Conservation (phyloP, 352 stramenopile genomes). For the Pythium dissotocum region DNA sequence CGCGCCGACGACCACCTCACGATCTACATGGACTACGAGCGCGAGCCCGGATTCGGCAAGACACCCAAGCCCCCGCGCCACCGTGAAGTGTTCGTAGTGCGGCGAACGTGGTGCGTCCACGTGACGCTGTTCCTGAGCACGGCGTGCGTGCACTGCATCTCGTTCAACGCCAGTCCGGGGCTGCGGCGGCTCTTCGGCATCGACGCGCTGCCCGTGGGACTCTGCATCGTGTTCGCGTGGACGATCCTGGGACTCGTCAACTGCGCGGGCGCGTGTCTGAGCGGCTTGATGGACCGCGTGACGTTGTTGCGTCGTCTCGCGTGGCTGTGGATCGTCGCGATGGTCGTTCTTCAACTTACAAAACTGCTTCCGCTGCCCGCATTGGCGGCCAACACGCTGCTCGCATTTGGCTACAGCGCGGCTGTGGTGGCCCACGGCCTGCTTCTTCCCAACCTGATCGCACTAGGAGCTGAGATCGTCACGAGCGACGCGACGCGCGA, state of each 20-base stretch:
- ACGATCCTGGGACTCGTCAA: slow-evolving; percentile 50
- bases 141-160: slow-evolving; percentile 54
- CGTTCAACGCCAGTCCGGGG: slow-evolving; percentile 64
- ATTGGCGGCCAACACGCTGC: slow-evolving; percentile 33
- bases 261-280: slow-evolving; percentile 52
- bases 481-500: slow-evolving; percentile 13
- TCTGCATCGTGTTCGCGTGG: slow-evolving; percentile 60
- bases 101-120: slow-evolving; percentile 29
- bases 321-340: slow-evolving; percentile 48
- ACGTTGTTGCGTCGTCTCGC: slow-evolving; percentile 39
- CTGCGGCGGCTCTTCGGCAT: slow-evolving; percentile 49
- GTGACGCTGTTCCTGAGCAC: slow-evolving; percentile 57
- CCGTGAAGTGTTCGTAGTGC: slow-evolving; percentile 13
- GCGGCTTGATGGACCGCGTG: slow-evolving; percentile 48
- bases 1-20: slow-evolving; percentile 9
- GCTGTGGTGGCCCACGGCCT: slow-evolving; percentile 50
- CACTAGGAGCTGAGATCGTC: slow-evolving; percentile 38
- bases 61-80: slow-evolving; percentile 10
- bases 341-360: slow-evolving; percentile 46
- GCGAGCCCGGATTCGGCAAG: slow-evolving; percentile 10
- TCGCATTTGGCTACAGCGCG: slow-evolving; percentile 41
- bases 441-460: slow-evolving; percentile 52
- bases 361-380: slow-evolving; percentile 30
- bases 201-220: slow-evolving; percentile 51
- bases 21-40: slow-evolving; percentile 31